Evolutionary conservation across 108 stramenopile species (phyloP).

Genomic region (Licmophora abbreviata): DNA sequence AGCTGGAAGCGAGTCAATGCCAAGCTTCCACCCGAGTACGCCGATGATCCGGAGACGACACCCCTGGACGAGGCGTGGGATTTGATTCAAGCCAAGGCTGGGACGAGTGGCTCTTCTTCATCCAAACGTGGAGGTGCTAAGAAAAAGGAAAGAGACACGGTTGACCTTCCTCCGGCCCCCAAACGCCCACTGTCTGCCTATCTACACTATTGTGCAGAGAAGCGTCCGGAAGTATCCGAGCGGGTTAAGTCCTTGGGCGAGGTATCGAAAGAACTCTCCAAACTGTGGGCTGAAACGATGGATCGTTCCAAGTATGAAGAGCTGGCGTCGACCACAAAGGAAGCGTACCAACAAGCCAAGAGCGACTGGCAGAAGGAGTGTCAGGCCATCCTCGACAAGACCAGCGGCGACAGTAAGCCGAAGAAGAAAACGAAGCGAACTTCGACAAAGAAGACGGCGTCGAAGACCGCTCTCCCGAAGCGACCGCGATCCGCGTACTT

Average conservation of each 20-base stretch:
- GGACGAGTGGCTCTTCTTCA: not conserved
- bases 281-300: slow-evolving; percentile 14
- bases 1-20: slow-evolving; percentile 59
- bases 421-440: slow-evolving; percentile 15
- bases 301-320: slow-evolving; percentile 14
- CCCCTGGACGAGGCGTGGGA: slow-evolving; percentile 41
- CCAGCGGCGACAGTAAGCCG: slow-evolving; percentile 2
- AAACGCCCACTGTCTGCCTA: slow-evolving; percentile 28
- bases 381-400: not conserved
- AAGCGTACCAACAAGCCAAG: slow-evolving; percentile 11
- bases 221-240: slow-evolving; percentile 17
- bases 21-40: slow-evolving; percentile 40
- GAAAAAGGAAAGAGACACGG: not conserved
- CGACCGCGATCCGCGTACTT: slow-evolving; percentile 37
- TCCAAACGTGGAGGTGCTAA: not conserved
- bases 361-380: slow-evolving; percentile 17
- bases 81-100: slow-evolving; percentile 31
- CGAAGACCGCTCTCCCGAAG: slow-evolving; percentile 20
- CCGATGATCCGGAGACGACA: slow-evolving; percentile 27
- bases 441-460: slow-evolving; percentile 21
- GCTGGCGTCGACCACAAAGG: slow-evolving; percentile 13
- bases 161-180: slow-evolving; percentile 17
- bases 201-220: slow-evolving; percentile 33
- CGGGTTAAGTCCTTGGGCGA: slow-evolving; percentile 16
- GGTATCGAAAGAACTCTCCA: slow-evolving; percentile 18